These are phyloP conservation scores for Ceratorhiza oryzae-sativae DNA, from an alignment of 1,284 basidiomycete genomes.

Conservation along the genomic window DNA sequence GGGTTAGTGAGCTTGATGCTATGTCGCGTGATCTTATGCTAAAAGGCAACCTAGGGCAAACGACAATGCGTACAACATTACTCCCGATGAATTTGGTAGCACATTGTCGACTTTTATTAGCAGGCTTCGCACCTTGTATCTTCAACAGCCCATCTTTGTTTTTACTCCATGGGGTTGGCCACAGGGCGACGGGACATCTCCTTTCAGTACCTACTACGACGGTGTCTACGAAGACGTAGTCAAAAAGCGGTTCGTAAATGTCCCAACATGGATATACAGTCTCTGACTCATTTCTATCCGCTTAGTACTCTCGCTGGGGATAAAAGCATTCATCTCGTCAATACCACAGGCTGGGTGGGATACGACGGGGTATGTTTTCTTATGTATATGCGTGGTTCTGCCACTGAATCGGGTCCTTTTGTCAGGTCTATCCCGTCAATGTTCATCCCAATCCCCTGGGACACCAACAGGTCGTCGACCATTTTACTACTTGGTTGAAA, in stretches of 20 bases:
- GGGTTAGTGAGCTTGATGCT: conserved; percentile 51
- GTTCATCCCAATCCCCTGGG: conserved; percentile 59
- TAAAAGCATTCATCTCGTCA: conserved; percentile 60
- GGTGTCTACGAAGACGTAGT: conserved; percentile 60
- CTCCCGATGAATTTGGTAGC: conserved; percentile 57
- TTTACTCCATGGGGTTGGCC: conserved; percentile 70
- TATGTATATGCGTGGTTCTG: conserved; percentile 11
- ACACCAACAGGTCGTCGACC: conserved; percentile 58
- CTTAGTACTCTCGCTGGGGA: conserved; percentile 55
- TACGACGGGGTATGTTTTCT: conserved; percentile 54
- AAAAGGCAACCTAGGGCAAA: conserved; percentile 48
- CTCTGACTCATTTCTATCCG: neutral
- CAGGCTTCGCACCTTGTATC: conserved; percentile 57
- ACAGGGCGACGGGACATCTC: conserved; percentile 54
- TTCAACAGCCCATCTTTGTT: conserved; percentile 59
- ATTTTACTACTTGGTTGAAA: conserved; percentile 57
- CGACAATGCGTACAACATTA: conserved; percentile 47
- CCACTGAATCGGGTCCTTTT: too few species aligned
- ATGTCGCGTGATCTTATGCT: neutral
- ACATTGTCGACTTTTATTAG: conserved; percentile 58
- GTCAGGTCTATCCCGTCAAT: conserved; percentile 52
- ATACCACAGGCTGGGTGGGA: conserved; percentile 65
- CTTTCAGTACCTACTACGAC: conserved; percentile 58
- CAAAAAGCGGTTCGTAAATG: conserved; percentile 51
- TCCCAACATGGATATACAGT: too few species aligned